Conservation (phyloP, 2,329 filamentous ascomycete species). For the Trichophyton rubrum region DNA sequence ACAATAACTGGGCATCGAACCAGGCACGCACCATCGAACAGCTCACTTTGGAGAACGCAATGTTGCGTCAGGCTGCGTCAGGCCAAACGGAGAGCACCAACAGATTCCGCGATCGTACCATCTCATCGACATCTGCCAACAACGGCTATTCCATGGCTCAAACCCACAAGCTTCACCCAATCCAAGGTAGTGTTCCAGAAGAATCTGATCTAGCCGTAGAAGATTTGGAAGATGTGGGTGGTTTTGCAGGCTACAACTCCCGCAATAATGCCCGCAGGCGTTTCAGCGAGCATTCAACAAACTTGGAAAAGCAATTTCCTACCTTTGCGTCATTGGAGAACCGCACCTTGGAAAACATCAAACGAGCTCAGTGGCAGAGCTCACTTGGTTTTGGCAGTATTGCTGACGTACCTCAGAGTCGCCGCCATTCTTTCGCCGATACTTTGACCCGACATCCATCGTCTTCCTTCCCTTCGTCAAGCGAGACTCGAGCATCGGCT, state of each 20-base stretch:
- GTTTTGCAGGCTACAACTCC: conserved; percentile 29
- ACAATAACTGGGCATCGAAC: conserved; percentile 25
- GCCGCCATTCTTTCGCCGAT: conserved; percentile 41
- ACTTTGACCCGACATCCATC: conserved; percentile 34
- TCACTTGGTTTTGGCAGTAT: conserved; percentile 37
- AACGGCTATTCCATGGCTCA: conserved; percentile 24
- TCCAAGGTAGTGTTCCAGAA: conserved; percentile 32
- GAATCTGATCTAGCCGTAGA: conserved; percentile 34
- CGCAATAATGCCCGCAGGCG: conserved; percentile 28
- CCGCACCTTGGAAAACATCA: conserved; percentile 33
- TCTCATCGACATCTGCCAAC: conserved; percentile 28
- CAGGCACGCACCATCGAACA: conserved; percentile 37
- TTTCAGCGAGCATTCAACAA: conserved; percentile 34
- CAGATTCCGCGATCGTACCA: conserved; percentile 29
- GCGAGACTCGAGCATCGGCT: conserved; percentile 21
- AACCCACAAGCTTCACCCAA: conserved; percentile 26
- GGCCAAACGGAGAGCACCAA: conserved; percentile 23
- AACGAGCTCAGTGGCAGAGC: conserved; percentile 40
- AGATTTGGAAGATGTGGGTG: conserved; percentile 33
- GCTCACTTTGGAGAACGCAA: conserved; percentile 36
- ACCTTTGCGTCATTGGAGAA: conserved; percentile 30
- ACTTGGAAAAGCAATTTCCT: conserved; percentile 31
- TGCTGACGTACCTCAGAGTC: conserved; percentile 36
- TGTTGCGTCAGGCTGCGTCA: conserved; percentile 33
- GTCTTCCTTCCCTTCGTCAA: conserved; percentile 29